Evolutionary conservation across 2,329 filamentous ascomycete species (phyloP).

Genomic region (Trichoderma sp.): DNA sequence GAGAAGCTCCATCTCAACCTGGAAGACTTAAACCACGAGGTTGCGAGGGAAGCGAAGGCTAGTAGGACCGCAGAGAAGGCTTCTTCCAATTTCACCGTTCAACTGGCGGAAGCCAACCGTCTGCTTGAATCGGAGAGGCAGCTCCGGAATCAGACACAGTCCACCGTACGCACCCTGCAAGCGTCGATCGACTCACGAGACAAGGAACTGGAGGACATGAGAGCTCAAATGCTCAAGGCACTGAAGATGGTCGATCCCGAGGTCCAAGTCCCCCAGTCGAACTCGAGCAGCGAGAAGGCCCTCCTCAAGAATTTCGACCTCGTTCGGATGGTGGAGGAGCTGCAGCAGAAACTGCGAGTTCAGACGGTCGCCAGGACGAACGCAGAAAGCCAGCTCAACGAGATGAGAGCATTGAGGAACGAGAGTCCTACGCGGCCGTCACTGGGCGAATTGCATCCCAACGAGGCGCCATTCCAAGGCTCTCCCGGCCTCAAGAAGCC

Average conservation of each 20-base stretch:
- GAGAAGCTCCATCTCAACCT: slow-evolving; percentile 87
- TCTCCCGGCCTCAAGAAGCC: slow-evolving; percentile 71
- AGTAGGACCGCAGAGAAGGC: slow-evolving; percentile 89
- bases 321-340: slow-evolving; percentile 80
- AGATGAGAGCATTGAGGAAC: slow-evolving; percentile 69
- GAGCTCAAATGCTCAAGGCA: slow-evolving; percentile 77
- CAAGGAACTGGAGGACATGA: slow-evolving; percentile 77
- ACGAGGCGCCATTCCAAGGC: slow-evolving; percentile 72
- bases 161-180: slow-evolving; percentile 81
- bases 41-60: slow-evolving; percentile 85
- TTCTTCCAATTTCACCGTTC: slow-evolving; percentile 75
- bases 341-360: slow-evolving; percentile 85
- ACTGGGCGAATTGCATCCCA: slow-evolving; percentile 84
- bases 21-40: slow-evolving; percentile 90
- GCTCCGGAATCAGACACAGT: slow-evolving; percentile 79
- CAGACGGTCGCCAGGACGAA: slow-evolving; percentile 79
- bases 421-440: slow-evolving; percentile 73
- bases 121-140: slow-evolving; percentile 90
- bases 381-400: slow-evolving; percentile 79
- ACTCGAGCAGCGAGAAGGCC: slow-evolving; percentile 62
- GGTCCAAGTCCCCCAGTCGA: slow-evolving; percentile 62
- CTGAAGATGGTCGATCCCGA: slow-evolving; percentile 86
- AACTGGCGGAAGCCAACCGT: slow-evolving; percentile 85
- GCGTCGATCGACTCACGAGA: slow-evolving; percentile 76
- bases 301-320: slow-evolving; percentile 79